Conservation (phyloP, 202 grass and related monocot species). For the Musa balbisiana region DNA sequence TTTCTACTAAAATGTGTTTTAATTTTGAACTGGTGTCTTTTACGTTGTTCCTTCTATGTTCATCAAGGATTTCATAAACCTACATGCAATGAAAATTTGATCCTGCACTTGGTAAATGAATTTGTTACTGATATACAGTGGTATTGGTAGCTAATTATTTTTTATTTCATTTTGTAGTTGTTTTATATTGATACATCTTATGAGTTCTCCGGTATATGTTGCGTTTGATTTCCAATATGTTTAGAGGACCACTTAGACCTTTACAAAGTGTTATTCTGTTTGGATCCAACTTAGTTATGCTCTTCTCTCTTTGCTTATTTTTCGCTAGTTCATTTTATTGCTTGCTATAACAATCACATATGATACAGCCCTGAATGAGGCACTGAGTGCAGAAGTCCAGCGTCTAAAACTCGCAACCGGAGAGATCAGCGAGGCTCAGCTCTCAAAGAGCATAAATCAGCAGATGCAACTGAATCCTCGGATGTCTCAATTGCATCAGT, state of each 20-base stretch:
- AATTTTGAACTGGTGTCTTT: not conserved
- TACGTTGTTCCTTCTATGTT: not conserved
- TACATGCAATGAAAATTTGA: too few relatives aligned
- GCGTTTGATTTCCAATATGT: too few relatives aligned
- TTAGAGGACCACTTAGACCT: too few relatives aligned
- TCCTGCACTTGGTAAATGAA: too few relatives aligned
- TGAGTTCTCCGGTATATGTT: too few relatives aligned
- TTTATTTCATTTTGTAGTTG: too few relatives aligned
- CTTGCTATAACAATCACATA: not conserved
- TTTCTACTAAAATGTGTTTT: not conserved
- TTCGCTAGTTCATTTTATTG: not conserved
- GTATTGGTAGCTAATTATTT: too few relatives aligned
- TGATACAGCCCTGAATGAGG: conserved; percentile 63
- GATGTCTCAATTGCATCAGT: conserved; percentile 49
- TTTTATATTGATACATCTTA: too few relatives aligned
- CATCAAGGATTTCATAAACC: too few relatives aligned
- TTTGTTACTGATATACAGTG: too few relatives aligned
- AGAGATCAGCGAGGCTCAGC: conserved; percentile 42
- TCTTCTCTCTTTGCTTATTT: not conserved
- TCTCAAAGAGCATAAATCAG: conserved; percentile 23
- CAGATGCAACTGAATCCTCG: conserved; percentile 34
- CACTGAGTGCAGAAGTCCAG: conserved; percentile 46
- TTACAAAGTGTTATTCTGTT: not conserved
- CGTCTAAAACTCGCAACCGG: conserved; percentile 48
- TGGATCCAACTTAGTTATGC: not conserved